These are phyloP conservation scores for Candida hispaniensis DNA, from an alignment of 805 yeast genomes.

Conservation along the genomic window DNA sequence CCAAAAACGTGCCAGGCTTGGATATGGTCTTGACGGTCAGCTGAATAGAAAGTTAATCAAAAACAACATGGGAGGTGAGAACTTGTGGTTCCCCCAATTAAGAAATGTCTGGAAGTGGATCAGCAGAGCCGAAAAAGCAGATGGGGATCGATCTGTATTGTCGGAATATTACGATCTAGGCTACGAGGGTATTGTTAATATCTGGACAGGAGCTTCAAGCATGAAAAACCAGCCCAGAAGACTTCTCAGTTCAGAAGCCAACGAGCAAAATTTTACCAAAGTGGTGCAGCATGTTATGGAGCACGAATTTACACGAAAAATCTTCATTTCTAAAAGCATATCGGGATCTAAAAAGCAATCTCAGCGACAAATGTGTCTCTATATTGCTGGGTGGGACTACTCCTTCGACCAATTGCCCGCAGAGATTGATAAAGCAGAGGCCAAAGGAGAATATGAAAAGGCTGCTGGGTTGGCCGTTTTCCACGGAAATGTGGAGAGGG, in stretches of 20 bases:
- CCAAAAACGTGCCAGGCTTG: constrained; percentile 56
- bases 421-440: constrained; percentile 46
- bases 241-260: constrained; percentile 16
- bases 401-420: constrained; percentile 65
- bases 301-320: constrained; percentile 32
- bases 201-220: constrained; percentile 56
- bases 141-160: constrained; percentile 54
- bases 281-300: constrained; percentile 13
- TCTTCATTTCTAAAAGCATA: constrained; percentile 23
- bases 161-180: constrained; percentile 68
- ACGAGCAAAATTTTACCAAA: constrained; percentile 14
- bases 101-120: constrained; percentile 91
- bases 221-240: constrained; percentile 19
- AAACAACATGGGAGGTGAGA: constrained; percentile 34
- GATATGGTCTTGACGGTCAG: constrained; percentile 62
- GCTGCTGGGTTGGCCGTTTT: constrained; percentile 99
- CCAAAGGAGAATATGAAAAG: constrained; percentile 56
- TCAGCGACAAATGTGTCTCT: constrained; percentile 68
- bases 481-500: constrained; percentile 74
- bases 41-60: constrained; percentile 44
- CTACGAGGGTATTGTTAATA: constrained; percentile 76
- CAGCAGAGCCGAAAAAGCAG: constrained; percentile 54
- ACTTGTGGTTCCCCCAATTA: constrained; percentile 25
- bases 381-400: constrained; percentile 85
- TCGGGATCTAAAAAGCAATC: constrained; percentile 40